phyloP scores from a whole-genome alignment of 2,329 filamentous ascomycete genomes.

The Penicillium sp. region DNA sequence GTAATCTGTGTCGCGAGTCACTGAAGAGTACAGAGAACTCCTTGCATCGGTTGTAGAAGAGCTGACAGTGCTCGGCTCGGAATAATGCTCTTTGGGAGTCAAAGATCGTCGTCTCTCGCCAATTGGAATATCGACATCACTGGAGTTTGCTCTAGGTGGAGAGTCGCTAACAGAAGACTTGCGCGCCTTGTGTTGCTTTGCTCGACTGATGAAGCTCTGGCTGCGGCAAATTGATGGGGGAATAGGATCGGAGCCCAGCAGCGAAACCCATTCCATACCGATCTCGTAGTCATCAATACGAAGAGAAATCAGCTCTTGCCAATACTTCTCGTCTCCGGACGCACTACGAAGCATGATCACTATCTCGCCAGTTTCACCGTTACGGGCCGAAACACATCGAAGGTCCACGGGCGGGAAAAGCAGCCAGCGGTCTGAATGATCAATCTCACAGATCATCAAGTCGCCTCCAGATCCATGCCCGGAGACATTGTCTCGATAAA shows the following conservation, averaged over 20 bases:
- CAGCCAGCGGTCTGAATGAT: conserved; percentile 73
- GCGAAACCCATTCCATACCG: conserved; percentile 81
- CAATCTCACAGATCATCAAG: conserved; percentile 89
- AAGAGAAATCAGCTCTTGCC: conserved; percentile 83
- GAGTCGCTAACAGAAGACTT: conserved; percentile 23
- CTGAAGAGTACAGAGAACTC: conserved; percentile 30
- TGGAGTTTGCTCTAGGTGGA: conserved; percentile 41
- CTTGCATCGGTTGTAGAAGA: conserved; percentile 28
- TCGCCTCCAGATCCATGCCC: conserved; percentile 71
- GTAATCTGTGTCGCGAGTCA: conserved; percentile 37
- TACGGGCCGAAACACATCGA: conserved; percentile 73
- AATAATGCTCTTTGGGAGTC: conserved; percentile 29
- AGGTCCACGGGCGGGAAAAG: conserved; percentile 86
- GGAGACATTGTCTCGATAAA: conserved; percentile 78
- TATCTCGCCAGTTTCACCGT: conserved; percentile 73
- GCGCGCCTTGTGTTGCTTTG: conserved; percentile 36
- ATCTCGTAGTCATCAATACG: conserved; percentile 74
- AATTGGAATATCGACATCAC: conserved; percentile 61
- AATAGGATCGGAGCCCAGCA: conserved; percentile 68
- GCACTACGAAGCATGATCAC: conserved; percentile 83
- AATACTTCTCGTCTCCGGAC: conserved; percentile 61
- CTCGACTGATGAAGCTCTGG: conserved; percentile 52
- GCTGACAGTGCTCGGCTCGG: conserved; percentile 34
- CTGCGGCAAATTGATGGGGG: conserved; percentile 59
- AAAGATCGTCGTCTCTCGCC: conserved; percentile 52